Evolutionary conservation across 2,329 filamentous ascomycete species (phyloP).

Genomic region (Claviceps digitariae): DNA sequence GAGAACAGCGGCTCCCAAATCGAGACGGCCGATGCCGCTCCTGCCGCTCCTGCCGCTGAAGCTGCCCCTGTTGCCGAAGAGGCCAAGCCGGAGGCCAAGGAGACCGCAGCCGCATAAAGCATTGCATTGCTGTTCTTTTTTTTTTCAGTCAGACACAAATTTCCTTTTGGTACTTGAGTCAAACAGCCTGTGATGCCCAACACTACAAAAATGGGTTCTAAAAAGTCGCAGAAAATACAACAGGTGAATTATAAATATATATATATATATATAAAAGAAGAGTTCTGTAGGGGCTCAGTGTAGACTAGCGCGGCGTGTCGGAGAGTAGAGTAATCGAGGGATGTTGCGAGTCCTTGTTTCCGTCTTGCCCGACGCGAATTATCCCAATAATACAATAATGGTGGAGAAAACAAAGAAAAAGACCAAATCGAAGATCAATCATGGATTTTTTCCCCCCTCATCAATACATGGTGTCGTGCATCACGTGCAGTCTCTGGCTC

Average conservation of each 20-base stretch:
- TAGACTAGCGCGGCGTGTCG: conserved; percentile 1
- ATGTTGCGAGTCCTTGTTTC: background rate
- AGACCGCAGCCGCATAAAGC: conserved; percentile 9
- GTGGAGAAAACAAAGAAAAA: background rate
- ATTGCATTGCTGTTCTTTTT: background rate
- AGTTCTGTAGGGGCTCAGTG: background rate
- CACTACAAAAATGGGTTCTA: background rate
- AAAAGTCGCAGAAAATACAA: background rate
- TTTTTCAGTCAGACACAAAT: background rate
- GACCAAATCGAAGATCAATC: background rate
- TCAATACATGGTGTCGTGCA: background rate
- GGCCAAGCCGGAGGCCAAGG: conserved; percentile 19
- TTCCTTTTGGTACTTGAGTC: background rate
- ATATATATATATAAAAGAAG: background rate
- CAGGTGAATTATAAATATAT: background rate
- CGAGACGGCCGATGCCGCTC: conserved; percentile 19
- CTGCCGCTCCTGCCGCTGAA: conserved; percentile 2
- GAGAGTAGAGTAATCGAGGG: background rate
- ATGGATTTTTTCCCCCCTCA: background rate
- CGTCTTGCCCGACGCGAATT: background rate
- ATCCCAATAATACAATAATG: background rate
- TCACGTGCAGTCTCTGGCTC: background rate
- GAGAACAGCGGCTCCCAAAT: conserved; percentile 27
- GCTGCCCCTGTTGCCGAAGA: conserved; percentile 18
- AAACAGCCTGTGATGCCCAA: background rate